Evolutionary conservation across 2,329 filamentous ascomycete species (phyloP).

Genomic region (Aspergillus nomiae): DNA sequence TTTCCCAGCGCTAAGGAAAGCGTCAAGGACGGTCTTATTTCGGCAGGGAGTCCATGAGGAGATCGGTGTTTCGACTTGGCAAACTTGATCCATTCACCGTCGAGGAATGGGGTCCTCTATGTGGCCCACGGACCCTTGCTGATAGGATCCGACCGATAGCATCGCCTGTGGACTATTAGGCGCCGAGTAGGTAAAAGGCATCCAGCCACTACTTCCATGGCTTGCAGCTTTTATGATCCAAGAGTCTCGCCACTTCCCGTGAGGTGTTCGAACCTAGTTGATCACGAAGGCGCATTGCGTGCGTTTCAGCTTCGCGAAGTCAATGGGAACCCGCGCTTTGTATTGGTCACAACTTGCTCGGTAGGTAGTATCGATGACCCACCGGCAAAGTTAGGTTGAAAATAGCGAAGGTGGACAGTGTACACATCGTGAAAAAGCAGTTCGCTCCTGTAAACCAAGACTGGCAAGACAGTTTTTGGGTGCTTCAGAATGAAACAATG

Average conservation of each 20-base stretch:
- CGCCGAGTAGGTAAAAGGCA: background rate
- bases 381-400: background rate
- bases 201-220: background rate
- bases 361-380: constrained; percentile 1
- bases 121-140: constrained; percentile 3
- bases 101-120: background rate
- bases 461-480: background rate
- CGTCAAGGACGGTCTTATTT: constrained; percentile 4
- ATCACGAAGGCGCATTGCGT: constrained; percentile 2
- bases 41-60: background rate
- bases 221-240: background rate
- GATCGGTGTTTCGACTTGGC: constrained; percentile 9
- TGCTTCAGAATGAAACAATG: constrained; percentile 8
- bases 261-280: background rate
- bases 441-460: background rate
- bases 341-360: constrained; percentile 9
- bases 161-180: background rate
- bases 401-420: background rate
- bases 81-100: background rate
- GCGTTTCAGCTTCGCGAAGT: constrained; percentile 15
- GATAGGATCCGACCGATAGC: background rate
- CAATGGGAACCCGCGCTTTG: constrained; percentile 9
- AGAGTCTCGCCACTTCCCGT: constrained; percentile 3
- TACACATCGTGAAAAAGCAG: background rate
- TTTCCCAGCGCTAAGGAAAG: constrained; percentile 15